Conservation (phyloP, 345 rosid genomes). For the Kandelia obovata region DNA sequence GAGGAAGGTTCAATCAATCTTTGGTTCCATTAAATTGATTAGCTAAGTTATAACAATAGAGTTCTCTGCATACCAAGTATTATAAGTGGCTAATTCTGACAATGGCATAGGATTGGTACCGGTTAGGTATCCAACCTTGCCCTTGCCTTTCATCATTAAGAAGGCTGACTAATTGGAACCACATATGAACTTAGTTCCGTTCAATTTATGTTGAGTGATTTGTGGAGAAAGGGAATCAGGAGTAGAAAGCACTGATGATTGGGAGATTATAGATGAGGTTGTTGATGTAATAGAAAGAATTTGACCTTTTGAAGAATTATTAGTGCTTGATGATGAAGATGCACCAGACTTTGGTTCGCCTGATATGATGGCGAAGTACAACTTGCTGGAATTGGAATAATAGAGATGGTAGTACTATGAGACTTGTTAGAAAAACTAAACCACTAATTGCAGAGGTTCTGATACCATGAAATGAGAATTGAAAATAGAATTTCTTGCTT, state of each 20-base stretch:
- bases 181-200: background rate
- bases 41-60: background rate
- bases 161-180: background rate
- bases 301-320: too few relatives aligned
- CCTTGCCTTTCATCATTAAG: background rate
- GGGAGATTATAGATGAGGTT: too few relatives aligned
- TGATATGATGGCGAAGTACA: too few relatives aligned
- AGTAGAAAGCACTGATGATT: too few relatives aligned
- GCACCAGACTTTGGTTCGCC: too few relatives aligned
- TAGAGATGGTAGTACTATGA: too few relatives aligned
- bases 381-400: too few relatives aligned
- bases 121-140: background rate
- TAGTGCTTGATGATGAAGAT: too few relatives aligned
- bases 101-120: background rate
- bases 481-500: too few relatives aligned
- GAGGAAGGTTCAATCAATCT: background rate
- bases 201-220: background rate
- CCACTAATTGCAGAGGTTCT: background rate
- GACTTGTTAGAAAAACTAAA: too few relatives aligned
- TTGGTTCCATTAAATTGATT: constrained; percentile 3
- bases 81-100: background rate
- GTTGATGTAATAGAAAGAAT: too few relatives aligned
- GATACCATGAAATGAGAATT: background rate
- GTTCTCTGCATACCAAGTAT: background rate
- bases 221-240: background rate